Evolutionary conservation across 805 yeast species (phyloP).

Genomic region (Tetrapisispora iriomotensis): DNA sequence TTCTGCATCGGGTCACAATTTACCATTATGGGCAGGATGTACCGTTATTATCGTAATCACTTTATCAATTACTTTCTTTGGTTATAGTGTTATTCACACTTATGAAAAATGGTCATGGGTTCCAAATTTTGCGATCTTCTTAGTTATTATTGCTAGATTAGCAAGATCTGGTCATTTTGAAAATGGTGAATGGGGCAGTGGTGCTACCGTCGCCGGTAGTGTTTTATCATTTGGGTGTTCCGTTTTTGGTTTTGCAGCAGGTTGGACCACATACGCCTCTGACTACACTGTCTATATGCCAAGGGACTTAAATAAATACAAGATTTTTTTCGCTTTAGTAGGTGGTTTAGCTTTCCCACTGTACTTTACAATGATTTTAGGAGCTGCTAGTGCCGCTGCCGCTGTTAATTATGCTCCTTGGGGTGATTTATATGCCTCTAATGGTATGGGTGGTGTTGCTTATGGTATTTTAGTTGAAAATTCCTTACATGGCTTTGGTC

Average conservation of each 20-base stretch:
- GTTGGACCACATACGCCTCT: constrained; percentile 89
- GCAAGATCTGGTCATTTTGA: constrained; percentile 55
- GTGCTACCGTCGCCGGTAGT: constrained; percentile 60
- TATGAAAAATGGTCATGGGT: constrained; percentile 87
- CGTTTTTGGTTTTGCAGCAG: constrained; percentile 80
- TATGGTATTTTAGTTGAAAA: constrained; percentile 68
- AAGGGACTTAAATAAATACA: constrained; percentile 45
- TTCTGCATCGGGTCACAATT: constrained; percentile 33
- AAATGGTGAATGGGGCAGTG: constrained; percentile 42
- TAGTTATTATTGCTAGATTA: constrained; percentile 72
- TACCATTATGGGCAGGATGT: constrained; percentile 91
- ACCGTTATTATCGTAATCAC: constrained; percentile 60
- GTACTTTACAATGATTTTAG: constrained; percentile 63
- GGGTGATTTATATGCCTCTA: constrained; percentile 39
- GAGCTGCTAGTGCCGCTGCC: constrained; percentile 80
- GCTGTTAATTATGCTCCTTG: constrained; percentile 37
- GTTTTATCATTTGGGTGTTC: constrained; percentile 78
- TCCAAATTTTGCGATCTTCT: constrained; percentile 63
- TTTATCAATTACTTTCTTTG: constrained; percentile 67
- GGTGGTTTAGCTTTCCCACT: constrained; percentile 61
- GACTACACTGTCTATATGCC: constrained; percentile 89
- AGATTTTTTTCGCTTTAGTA: constrained; percentile 54
- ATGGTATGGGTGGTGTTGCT: constrained; percentile 73
- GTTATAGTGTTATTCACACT: constrained; percentile 69
- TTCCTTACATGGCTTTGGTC: constrained; percentile 81